These are phyloP conservation scores for Mimosa pudica DNA, from an alignment of 306 rosid genomes.

Conservation along the genomic window DNA sequence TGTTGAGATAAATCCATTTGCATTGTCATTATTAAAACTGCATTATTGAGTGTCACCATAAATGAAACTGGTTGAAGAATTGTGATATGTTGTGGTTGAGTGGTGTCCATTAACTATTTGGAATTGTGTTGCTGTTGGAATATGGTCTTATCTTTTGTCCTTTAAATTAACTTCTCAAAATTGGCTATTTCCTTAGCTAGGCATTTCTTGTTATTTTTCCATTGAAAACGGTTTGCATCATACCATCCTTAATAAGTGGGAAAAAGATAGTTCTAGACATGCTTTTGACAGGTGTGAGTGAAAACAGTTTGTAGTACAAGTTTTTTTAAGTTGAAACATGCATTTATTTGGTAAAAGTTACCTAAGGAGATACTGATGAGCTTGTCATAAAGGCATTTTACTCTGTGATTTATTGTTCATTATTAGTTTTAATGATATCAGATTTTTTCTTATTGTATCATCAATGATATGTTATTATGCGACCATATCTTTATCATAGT, in stretches of 20 bases:
- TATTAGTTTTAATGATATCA: too few relatives aligned
- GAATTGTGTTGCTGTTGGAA: neutral
- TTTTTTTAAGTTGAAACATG: neutral
- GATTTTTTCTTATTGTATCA: neutral
- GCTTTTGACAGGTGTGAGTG: constrained; percentile 17
- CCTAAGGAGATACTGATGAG: neutral
- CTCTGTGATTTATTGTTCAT: neutral
- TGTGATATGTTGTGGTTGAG: neutral
- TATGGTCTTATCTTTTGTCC: neutral
- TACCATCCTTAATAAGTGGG: constrained; percentile 14
- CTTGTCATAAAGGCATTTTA: neutral
- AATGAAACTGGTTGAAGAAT: neutral
- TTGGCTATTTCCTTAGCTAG: constrained; percentile 16
- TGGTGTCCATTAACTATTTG: neutral
- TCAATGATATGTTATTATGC: too few relatives aligned
- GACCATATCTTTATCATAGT: neutral
- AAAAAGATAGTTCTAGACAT: constrained; percentile 25
- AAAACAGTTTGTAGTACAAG: constrained; percentile 17
- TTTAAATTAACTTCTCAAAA: neutral
- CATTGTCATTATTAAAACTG: neutral
- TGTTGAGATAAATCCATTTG: neutral
- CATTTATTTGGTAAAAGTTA: constrained; percentile 21
- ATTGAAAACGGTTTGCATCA: constrained; percentile 2
- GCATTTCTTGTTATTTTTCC: neutral
- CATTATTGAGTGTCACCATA: neutral